phyloP scores from a whole-genome alignment of 1,284 basidiomycete genomes.

The Ceratobasidium sp. region DNA sequence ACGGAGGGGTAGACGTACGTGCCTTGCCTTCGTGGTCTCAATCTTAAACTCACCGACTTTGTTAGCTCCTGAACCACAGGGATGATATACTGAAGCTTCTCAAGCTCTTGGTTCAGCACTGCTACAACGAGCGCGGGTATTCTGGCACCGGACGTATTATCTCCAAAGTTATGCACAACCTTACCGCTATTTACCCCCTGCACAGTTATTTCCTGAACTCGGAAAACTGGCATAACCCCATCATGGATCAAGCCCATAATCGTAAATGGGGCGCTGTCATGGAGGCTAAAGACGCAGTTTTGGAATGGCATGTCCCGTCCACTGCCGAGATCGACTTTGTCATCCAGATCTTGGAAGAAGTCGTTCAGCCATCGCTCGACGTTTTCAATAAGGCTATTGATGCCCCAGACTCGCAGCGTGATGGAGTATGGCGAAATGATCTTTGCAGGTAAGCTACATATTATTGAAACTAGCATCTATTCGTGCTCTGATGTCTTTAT shows the following conservation, averaged over 20 bases:
- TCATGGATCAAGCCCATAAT: conserved; percentile 78
- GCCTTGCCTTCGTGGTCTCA: neutral
- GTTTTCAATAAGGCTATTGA: conserved; percentile 74
- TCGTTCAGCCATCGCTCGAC: conserved; percentile 73
- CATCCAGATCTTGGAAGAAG: conserved; percentile 77
- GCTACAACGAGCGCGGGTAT: conserved; percentile 91
- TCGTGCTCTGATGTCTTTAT: conserved; percentile 10
- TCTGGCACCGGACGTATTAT: conserved; percentile 83
- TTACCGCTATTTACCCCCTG: conserved; percentile 81
- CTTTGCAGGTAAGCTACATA: conserved; percentile 80
- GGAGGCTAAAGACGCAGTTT: conserved; percentile 78
- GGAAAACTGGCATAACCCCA: conserved; percentile 81
- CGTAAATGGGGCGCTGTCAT: conserved; percentile 86
- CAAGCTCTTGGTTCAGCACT: conserved; percentile 75
- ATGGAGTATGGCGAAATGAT: conserved; percentile 85
- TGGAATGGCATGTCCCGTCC: conserved; percentile 90
- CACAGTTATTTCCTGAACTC: conserved; percentile 87
- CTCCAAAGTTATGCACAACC: conserved; percentile 78
- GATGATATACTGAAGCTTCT: conserved; percentile 76
- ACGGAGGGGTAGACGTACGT: conserved; percentile 71
- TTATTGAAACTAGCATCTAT: neutral
- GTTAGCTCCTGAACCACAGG: conserved; percentile 76
- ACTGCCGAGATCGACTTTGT: conserved; percentile 82
- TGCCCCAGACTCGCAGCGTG: conserved; percentile 66
- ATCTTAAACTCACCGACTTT: conserved; percentile 39